Base-by-base conservation (phyloP, 2,329 filamentous ascomycete species). In the Cordyceps militaris region DNA sequence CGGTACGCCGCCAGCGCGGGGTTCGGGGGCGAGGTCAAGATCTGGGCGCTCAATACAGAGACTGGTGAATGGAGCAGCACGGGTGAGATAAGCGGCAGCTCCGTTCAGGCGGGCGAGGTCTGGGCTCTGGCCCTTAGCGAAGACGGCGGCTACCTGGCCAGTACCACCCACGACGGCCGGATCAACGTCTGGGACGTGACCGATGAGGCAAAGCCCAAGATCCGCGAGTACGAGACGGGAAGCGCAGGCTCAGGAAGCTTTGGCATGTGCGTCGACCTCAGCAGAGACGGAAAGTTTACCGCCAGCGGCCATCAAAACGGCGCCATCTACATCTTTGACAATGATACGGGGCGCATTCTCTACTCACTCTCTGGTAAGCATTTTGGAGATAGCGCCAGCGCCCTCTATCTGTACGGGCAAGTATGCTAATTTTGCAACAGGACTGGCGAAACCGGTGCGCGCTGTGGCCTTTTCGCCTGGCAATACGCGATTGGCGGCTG, bases 301-400 rank as follows among this genome's bases (percentile, higher is more conserved):
- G 93, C 92, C 4, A 95, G 88, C 54, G 94, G 94, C 0, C 93
- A 99, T 73, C 89, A 96, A 70, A 96, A 89, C 66, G 94, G 94
- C 16, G 86, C 85, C 13, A 83, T 97, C 61, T 97, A 97, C 74
- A 85, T 99, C 61, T 99, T 97, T 79, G 92, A 91, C 76, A 97
- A 96, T 66, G 87, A 91, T 64, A 91, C 88, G 0, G 89, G 90
- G 3, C 84, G 90, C 56, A 83, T 99, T 65, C 79, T 89, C 13
- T 93, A 96, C 72, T 94, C 91, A 8, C 77, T 99, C 24, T 86
- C 90, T 56, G 87, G 89, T 89, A 75, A 61, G 79, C 16, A 26
- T 24, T 23, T 24, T 49, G 5, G 14, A 38, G 3, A 2, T 38
- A 16, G 34, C 30, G 16, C 6, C n/a, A n/a, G 11, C 26, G 4